Percentiles rank a stretch among this genome's conserved stretches.
phyloP scores from a whole-genome alignment of 2,329 filamentous ascomycete genomes.

The Fusarium sublunatum region DNA sequence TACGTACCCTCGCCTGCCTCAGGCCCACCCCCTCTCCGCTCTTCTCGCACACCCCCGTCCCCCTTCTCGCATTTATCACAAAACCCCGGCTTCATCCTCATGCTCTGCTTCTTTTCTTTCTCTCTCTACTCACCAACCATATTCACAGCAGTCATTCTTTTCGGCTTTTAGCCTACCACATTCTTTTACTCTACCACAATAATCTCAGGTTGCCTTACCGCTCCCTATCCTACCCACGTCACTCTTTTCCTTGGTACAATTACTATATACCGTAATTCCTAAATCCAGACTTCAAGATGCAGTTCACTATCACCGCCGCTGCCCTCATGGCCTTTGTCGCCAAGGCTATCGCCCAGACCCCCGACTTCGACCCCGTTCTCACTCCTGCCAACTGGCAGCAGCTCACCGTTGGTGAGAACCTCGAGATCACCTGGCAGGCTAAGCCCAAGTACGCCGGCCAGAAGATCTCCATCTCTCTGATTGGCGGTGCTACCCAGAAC shows the following conservation, averaged over 20 bases:
- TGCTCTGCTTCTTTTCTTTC: slow-evolving; percentile 24
- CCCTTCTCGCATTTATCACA: slow-evolving; percentile 44
- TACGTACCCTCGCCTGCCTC: slow-evolving; percentile 32
- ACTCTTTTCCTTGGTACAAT: slow-evolving; percentile 35
- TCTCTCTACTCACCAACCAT: slow-evolving; percentile 39
- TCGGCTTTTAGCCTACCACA: slow-evolving; percentile 48
- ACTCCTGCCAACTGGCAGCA: slow-evolving; percentile 58
- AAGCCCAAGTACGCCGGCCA: slow-evolving; percentile 55
- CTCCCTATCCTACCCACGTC: slow-evolving; percentile 25
- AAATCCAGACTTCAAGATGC: slow-evolving; percentile 61
- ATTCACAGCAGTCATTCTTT: slow-evolving; percentile 51
- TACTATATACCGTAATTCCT: slow-evolving; percentile 39
- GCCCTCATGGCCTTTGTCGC: slow-evolving; percentile 64
- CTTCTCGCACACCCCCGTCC: slow-evolving; percentile 29
- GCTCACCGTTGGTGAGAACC: slow-evolving; percentile 61
- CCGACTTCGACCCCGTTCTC: slow-evolving; percentile 67
- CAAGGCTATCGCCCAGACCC: slow-evolving; percentile 64
- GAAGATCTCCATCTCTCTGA: slow-evolving; percentile 64
- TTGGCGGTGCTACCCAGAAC: slow-evolving; percentile 61
- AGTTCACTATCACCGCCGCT: slow-evolving; percentile 60
- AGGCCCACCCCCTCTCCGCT: slow-evolving; percentile 21
- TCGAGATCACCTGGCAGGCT: slow-evolving; percentile 63
- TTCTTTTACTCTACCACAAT: slow-evolving; percentile 46
- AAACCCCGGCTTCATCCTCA: slow-evolving; percentile 33
- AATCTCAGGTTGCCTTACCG: slow-evolving; percentile 33